Evolutionary conservation across 1,139 yeast species (phyloP), one percentile per base, ranked within the genome.

Genomic region (Protomyces arabidopsidicola): DNA sequence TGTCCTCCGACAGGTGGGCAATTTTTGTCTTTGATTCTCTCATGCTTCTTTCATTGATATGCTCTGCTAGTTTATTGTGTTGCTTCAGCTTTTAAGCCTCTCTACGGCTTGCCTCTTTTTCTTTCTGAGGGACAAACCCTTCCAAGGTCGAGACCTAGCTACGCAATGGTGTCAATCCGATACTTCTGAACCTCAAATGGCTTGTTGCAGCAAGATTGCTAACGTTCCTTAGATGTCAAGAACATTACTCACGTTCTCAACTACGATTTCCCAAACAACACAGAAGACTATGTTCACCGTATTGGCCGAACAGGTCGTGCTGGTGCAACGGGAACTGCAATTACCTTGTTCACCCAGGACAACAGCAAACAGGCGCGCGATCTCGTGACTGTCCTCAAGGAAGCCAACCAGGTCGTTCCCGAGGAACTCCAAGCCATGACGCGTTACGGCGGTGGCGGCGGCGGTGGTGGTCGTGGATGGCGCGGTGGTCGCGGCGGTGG

Each of bases 251-350:
- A 81, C 73, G 98, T 93, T 67, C 83, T 93, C 75, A 93, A 93
- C 85, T 90, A 83, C 74, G 98, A 93, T 77, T 91, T 91, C 90
- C 98, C 98, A 73, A 90, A 90, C 78, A 93, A 91, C 80, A 88
- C 90, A 75, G 98, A 93, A 65, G 98, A 93, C 79, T 93, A 93
- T 77, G 97, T 93, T 67, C 95, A 88, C 77, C 84, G 95, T 77
- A 88, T 88, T 73, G 97, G 97, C 76, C 90, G 98, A 86, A 91
- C 98, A 69, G 98, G 98, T 76, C 90, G 98, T 84, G 98, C 97
- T 70, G 98, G 98, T 77, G 85, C 90, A 69, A 81, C 82, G 68
- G 98, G 98, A 82, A 90, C 95, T 68, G 97, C 98, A 67, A 85
- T 91, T 70, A 90, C 98, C 10, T 84, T 93, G 77, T 93, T 93